Base-by-base conservation (phyloP, 257 asterid genomes). In the Paulownia fortunei region DNA sequence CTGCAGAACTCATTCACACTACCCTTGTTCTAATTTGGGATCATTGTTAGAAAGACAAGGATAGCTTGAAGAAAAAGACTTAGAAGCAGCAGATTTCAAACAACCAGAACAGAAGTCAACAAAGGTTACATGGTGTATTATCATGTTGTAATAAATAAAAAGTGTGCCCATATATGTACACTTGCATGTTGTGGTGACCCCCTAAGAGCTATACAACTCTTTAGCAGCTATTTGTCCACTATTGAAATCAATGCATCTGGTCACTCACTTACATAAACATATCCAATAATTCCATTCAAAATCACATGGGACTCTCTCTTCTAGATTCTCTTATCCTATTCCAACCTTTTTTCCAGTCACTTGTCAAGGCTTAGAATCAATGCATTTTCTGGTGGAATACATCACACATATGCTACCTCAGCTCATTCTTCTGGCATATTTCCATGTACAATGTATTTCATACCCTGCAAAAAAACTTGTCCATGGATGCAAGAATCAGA, bases 231-330 rank as follows among this genome's bases (percentile, higher is more conserved):
- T 76, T 72, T 72, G 63, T 62, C 74, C 84, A 59, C 76, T 52
- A 58, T 56, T 77, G 62, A 74, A 69, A 65, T 15, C 74, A 77
- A 61, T 80, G 78, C 80, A 76, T 83, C 79, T 67, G 73, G 69
- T 69, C 80, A 76, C 85, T 64, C 81, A n/a, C 66, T 39, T 19
- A 12, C 68, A 8, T 60, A 62, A 68, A 59, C 64, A 58, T 37
- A 60, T 58, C 64, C 59, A 69, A 61, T 77, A 18, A 51, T n/a
- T 63, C 47, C 47, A 51, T 42, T 30, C 80, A 80, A 62, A 21
- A 62, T 78, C 84, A 84, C 86, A 84, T 78, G 87, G 54, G n/a
- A 64, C 76, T 66, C 32, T 62, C 30, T 30, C 69, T 47, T 47
- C 66, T 0, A 42, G 34, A 66, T 44, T 41, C 51, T 63, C 44